Percentiles rank a stretch among this genome's conserved stretches.
These are phyloP conservation scores for Theileria parva DNA, from an alignment of 169 alveolate species.

Conservation along the genomic window DNA sequence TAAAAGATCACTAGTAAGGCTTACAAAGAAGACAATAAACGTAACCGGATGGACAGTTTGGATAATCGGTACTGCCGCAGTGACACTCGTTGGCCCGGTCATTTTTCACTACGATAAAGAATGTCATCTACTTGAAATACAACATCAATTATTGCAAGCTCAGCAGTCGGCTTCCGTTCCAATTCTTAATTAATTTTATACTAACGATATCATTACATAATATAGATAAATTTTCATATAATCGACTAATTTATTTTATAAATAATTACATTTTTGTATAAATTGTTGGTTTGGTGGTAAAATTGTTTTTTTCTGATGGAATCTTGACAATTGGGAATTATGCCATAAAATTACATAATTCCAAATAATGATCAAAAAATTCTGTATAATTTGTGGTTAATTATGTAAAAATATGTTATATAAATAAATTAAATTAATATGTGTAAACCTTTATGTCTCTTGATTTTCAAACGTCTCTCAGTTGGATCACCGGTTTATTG, in stretches of 20 bases:
- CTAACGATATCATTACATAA: not conserved
- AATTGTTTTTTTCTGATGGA: not conserved
- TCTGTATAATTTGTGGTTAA: too few relatives aligned
- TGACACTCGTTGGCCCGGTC: conserved; percentile 76
- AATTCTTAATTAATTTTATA: conserved; percentile 56
- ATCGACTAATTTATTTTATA: not conserved
- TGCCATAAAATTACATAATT: too few relatives aligned
- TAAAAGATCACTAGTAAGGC: conserved; percentile 35
- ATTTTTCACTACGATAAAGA: conserved; percentile 79
- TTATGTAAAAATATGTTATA: too few relatives aligned
- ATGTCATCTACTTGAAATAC: conserved; percentile 78
- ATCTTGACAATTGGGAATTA: too few relatives aligned
- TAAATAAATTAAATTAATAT: too few relatives aligned
- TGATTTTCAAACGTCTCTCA: too few relatives aligned
- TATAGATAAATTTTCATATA: not conserved
- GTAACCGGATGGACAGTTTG: conserved; percentile 76
- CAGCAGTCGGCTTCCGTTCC: conserved; percentile 80
- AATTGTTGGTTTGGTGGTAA: not conserved
- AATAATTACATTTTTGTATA: not conserved
- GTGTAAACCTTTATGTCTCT: too few relatives aligned
- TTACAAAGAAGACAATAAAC: conserved; percentile 54
- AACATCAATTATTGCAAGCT: conserved; percentile 76
- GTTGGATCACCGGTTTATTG: too few relatives aligned
- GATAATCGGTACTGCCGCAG: conserved; percentile 78
- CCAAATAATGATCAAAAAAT: too few relatives aligned